A percentile compares a stretch with the other conserved stretches of the same genome.
Conservation (phyloP, 441 rosid species). For the Croton setiger region DNA sequence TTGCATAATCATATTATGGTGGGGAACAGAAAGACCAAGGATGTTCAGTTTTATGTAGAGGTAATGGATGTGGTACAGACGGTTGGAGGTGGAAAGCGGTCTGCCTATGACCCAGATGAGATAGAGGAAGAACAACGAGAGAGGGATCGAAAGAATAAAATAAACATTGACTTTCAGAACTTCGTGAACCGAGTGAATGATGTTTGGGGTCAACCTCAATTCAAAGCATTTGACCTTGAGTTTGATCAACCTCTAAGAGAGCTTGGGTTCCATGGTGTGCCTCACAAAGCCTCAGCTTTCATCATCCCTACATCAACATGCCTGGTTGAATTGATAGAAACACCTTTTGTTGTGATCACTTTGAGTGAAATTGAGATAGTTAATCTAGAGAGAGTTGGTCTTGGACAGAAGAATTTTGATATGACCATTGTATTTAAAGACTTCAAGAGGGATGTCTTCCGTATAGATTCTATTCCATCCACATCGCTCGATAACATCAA, state of each 20-base stretch:
- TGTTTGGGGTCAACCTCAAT: slow-evolving; percentile 79
- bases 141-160: slow-evolving; percentile 76
- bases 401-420: slow-evolving; percentile 90
- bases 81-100: slow-evolving; percentile 78
- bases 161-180: slow-evolving; percentile 74
- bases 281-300: slow-evolving; percentile 69
- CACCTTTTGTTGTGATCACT: slow-evolving; percentile 79
- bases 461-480: slow-evolving; percentile 84
- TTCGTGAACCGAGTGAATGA: slow-evolving; percentile 84
- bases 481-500: slow-evolving; percentile 79
- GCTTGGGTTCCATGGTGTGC: slow-evolving; percentile 90
- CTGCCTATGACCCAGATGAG: slow-evolving; percentile 94
- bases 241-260: slow-evolving; percentile 92
- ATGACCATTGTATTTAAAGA: slow-evolving; percentile 87
- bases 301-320: slow-evolving; percentile 90
- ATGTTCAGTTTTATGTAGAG: slow-evolving; percentile 85
- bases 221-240: slow-evolving; percentile 65
- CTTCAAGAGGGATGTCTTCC: slow-evolving; percentile 75
- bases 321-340: slow-evolving; percentile 75
- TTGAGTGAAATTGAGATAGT: slow-evolving; percentile 89
- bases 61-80: slow-evolving; percentile 88
- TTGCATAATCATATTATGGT: slow-evolving; percentile 93
- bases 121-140: slow-evolving; percentile 92
- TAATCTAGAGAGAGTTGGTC: slow-evolving; percentile 88
- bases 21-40: slow-evolving; percentile 81